Evolutionary conservation across 768 basidiomycete species (phyloP).

Genomic region (Boletus pseudopeckii): DNA sequence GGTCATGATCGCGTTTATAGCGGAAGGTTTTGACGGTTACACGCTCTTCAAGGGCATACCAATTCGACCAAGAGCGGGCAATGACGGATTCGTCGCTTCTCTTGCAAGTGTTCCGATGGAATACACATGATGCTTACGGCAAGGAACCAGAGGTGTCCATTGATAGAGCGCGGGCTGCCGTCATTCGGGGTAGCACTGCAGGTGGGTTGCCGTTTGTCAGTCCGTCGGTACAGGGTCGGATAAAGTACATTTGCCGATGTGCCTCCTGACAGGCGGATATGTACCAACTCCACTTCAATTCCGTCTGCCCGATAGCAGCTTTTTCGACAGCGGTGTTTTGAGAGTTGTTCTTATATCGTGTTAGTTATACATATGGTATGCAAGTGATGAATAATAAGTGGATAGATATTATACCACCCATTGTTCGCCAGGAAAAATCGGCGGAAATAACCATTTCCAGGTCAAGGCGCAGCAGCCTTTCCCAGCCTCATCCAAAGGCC

Average conservation of each 20-base stretch:
- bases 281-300: background rate
- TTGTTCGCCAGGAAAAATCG: background rate
- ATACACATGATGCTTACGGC: background rate
- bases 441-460: background rate
- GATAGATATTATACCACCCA: constrained; percentile 11
- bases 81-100: constrained; percentile 6
- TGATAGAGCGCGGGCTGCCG: constrained; percentile 9
- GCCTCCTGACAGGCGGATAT: background rate
- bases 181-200: background rate
- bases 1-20: constrained; percentile 8
- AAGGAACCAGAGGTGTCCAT: background rate
- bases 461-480: constrained; percentile 19
- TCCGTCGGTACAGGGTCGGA: constrained; percentile 14
- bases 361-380: constrained; percentile 8
- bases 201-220: background rate
- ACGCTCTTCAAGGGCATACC: constrained; percentile 2
- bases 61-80: background rate
- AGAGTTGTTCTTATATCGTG: background rate
- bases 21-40: constrained; percentile 11
- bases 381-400: constrained; percentile 9
- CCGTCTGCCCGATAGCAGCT: background rate
- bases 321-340: background rate
- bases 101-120: constrained; percentile 9
- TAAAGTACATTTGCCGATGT: background rate
- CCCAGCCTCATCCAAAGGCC: constrained; percentile 57